Evolutionary conservation across 164 flowering plant species (phyloP), one percentile per base, ranked within the genome.

Genomic region (Malania oleifera): DNA sequence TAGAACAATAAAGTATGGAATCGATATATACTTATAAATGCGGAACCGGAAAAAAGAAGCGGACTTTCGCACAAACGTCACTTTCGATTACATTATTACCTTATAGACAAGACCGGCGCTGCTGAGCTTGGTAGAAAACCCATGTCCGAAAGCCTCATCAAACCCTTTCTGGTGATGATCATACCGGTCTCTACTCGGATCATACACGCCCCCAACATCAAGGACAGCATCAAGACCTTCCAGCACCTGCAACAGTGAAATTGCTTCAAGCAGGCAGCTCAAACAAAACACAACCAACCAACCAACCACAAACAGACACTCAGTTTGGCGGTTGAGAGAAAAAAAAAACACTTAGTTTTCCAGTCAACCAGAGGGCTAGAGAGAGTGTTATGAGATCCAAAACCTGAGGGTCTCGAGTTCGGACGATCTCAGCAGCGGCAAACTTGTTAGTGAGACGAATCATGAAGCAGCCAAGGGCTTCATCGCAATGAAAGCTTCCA

Each of bases 401-500:
- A n/a, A 86, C 97, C 88, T 85, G 67, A 13, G 85, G 70, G 62
- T 95, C 96, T 22, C 97, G 75, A 53, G 93, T 75, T 11, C 97
- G 89, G 40, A 95, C 80, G 38, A 95, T 79, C 19, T 87, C 78
- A 20, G 96, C 95, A 29, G 56, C 63, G 66, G 61, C 52, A 82
- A 88, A 91, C 63, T 78, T 89, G 28, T 78, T 38, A 46, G 96
- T 86, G 64, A 85, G 91, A 55, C 93, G 92, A 63, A 93, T 85
- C 89, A 93, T 85, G 84, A 93, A 93, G 79, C 99, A 93, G 61
- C 91, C 99, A 3, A 93, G 96, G 23, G 99, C 97, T 68, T 90
- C 99, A 65, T 90, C 96, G 76, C 99, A 90, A 80, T 93, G 99
- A 70, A 93, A 93, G 82, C 88, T 88, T 1, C 99, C 99, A 45